Conservation (phyloP, 257 asterid genomes). For the Echites panduratus region DNA sequence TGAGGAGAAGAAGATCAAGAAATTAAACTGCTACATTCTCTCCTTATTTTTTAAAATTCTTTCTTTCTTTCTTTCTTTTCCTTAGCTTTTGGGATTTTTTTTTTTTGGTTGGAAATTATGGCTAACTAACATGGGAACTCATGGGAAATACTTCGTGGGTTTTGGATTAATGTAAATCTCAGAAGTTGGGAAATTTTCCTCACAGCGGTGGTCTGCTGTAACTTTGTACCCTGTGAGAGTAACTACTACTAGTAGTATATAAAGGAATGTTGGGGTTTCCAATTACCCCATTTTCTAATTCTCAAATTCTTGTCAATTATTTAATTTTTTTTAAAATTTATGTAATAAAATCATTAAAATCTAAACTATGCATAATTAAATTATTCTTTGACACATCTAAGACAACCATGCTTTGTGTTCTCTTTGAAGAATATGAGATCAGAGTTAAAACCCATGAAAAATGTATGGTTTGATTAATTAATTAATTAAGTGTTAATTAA, state of each 20-base stretch:
- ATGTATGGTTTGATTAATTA: too few species aligned
- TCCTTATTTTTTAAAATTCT: neutral
- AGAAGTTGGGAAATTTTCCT: constrained; percentile 34
- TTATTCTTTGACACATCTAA: too few species aligned
- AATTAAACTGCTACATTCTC: neutral
- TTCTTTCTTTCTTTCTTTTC: constrained; percentile 1
- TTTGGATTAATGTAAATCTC: constrained; percentile 33
- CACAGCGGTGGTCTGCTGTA: constrained; percentile 47
- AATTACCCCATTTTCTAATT: neutral
- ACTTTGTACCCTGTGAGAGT: constrained; percentile 48
- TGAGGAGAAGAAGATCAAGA: constrained; percentile 6
- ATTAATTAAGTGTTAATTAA: too few species aligned
- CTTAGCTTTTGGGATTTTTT: constrained; percentile 20
- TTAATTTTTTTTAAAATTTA: too few species aligned
- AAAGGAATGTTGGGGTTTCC: neutral
- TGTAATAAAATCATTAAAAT: too few species aligned
- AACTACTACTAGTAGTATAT: neutral
- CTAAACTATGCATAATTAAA: too few species aligned
- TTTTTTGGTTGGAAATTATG: neutral
- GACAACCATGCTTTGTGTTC: too few species aligned
- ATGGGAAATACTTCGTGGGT: constrained; percentile 8
- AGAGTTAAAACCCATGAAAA: too few species aligned
- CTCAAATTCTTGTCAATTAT: neutral
- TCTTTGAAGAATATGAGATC: too few species aligned
- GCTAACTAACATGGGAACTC: constrained; percentile 17